Percentiles rank a stretch among this genome's conserved stretches.
phyloP scores from a whole-genome alignment of 495 filamentous ascomycete genomes.

The Neurospora cerealis region DNA sequence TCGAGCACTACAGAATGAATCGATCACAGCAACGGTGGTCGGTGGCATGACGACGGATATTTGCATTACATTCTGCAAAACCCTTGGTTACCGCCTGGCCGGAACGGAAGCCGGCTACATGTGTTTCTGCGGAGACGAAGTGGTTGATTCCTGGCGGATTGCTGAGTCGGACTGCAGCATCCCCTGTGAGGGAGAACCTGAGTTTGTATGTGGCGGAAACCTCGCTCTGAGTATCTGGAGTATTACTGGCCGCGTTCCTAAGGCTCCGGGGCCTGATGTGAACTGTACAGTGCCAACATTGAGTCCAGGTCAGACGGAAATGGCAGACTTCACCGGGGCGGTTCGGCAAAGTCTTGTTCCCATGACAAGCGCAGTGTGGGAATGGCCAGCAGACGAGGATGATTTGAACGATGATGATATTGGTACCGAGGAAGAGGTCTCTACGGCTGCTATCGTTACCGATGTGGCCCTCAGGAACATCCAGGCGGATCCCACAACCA shows the following conservation, averaged over 20 bases:
- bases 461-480: background rate
- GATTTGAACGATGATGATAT: background rate
- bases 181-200: constrained; percentile 30
- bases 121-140: constrained; percentile 49
- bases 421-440: background rate
- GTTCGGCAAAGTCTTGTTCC: constrained; percentile 10
- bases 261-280: constrained; percentile 4
- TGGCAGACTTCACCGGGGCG: constrained; percentile 6
- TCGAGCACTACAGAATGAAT: constrained; percentile 36
- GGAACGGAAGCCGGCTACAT: constrained; percentile 52
- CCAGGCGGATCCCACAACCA: background rate
- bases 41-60: constrained; percentile 36
- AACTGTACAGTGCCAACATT: constrained; percentile 8
- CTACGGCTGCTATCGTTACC: background rate
- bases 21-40: constrained; percentile 20
- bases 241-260: constrained; percentile 18
- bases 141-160: constrained; percentile 25
- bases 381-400: constrained; percentile 5
- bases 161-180: constrained; percentile 29
- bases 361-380: constrained; percentile 10
- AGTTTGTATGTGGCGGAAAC: constrained; percentile 29
- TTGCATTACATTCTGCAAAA: constrained; percentile 45
- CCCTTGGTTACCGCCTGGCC: constrained; percentile 37
- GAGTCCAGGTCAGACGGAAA: constrained; percentile 10
- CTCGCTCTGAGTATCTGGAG: constrained; percentile 31